Base-by-base conservation (phyloP, 305 asterid species). In the Lippia alba region DNA sequence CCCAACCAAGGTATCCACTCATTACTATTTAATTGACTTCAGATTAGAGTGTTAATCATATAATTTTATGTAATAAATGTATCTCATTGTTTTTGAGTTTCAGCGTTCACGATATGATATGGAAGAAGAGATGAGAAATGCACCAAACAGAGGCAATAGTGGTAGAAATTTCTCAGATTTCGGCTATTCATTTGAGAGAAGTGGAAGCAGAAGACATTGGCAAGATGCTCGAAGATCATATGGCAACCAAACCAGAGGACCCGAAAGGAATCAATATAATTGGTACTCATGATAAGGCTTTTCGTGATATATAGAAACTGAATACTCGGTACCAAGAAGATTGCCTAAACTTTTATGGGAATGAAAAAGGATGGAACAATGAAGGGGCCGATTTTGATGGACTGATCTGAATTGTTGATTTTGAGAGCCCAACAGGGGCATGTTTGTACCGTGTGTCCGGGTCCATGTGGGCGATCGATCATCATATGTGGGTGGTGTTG, bases 21-120 rank as follows among this genome's bases (percentile, higher is more conserved):
- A 12, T 39, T 2, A 36, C 41, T 36, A 36, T 36, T 36, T 36
- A 36, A 36, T 7, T 8, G 6, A 36, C 41, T 36, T 36, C 0
- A 36, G 9, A 36, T 36, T 24, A 24, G 1, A 24, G 30, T 24
- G 30, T 24, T 24, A 24, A 24, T 36, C 41, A 36, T 36, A 4
- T 36, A 4, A 36, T 36, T 36, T 36, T 36, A 36, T 36, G 41
- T 36, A 36, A 36, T 36, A 36, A 4, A 36, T 36, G 49, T 44
- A 11, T 44, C 49, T 2, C 10, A 10, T 5, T 44, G 49, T 14
- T 12, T 49, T 76, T 74, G 64, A 63, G 61, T 53, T 85, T 80
- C 81, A 93, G 98, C 94, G 94, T 48, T 81, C 90, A 51, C 89
- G 80, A 34, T 89, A 86, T 75, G 98, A 93, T 81, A 71, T 82